Base-by-base conservation (phyloP, 768 basidiomycete genomes). In the button mushroom (Agaricus bisporus) region DNA sequence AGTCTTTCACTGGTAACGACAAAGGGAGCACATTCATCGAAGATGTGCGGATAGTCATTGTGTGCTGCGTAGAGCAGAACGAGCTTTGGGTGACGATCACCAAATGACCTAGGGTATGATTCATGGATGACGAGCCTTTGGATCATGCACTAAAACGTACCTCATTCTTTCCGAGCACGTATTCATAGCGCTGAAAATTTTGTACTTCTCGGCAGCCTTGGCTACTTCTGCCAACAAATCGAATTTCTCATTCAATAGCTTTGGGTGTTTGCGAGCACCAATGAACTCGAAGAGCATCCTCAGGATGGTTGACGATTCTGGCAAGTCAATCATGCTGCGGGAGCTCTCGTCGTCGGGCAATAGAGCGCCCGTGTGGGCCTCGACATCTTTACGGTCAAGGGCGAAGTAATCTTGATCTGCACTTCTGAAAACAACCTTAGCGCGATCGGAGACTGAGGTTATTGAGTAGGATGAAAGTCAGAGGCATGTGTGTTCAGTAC, bases 281-380 rank as follows among this genome's bases (percentile, higher is more conserved):
- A 62, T 46, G 42, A 58, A 63, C 39, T 46, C 42, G 42, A 63
- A 62, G 2, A 63, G 55, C 6, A 56, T 35, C 36, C 54, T 52
- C 18, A 63, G 58, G 15, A 49, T 56, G 14, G 20, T 44, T 3
- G 57, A 49, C 9, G 26, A 46, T 32, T 63, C 63, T 3, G 49
- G n/a, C 10, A 60, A 43, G 14, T 36, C 42, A 18, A 57, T 44
- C 36, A 48, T 49, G 15, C 35, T 48, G 14, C 37, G 14, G n/a
- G 57, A 36, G 41, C 49, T 38, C 47, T 56, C 54, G 25, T 51
- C 53, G 4, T 46, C 17, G 15, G 60, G 58, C 14, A 61, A 43
- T 36, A 64, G 58, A 10, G 48, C 59, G 22, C 55, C 61, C 6
- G 58, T 49, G n/a, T 42, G 44, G 22, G 58, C 50, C 0, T 50